Conservation (phyloP, 306 rosid species). For the Purshia tridentata region DNA sequence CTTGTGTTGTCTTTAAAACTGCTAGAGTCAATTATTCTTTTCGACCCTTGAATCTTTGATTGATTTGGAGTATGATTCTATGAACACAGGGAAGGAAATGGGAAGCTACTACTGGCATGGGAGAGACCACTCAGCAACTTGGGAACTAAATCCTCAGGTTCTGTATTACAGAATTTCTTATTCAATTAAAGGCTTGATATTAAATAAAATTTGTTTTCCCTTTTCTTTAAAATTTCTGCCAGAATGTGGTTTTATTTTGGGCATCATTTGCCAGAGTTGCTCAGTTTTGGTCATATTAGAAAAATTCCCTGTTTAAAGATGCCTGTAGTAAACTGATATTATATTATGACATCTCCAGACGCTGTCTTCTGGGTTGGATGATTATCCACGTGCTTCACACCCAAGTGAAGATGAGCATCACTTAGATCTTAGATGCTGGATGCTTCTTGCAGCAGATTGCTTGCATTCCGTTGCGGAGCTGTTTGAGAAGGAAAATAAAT, state of each 20-base stretch:
- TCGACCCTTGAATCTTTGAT: constrained; percentile 18
- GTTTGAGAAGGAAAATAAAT: constrained; percentile 44
- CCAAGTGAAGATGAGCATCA: constrained; percentile 88
- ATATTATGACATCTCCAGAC: constrained; percentile 52
- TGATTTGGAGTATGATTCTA: constrained; percentile 22
- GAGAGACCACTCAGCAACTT: constrained; percentile 60
- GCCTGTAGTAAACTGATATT: constrained; percentile 24
- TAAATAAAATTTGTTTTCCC: background rate
- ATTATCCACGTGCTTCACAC: constrained; percentile 97
- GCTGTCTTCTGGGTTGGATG: constrained; percentile 91
- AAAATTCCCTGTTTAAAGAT: constrained; percentile 18
- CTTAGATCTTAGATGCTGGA: constrained; percentile 94
- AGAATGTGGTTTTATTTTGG: background rate
- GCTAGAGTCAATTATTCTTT: constrained; percentile 6
- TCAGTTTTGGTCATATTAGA: constrained; percentile 9
- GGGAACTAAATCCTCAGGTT: constrained; percentile 83
- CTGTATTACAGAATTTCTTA: constrained; percentile 13
- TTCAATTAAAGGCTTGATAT: background rate
- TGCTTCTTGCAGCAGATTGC: constrained; percentile 93
- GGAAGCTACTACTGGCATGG: constrained; percentile 97
- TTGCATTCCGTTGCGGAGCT: constrained; percentile 69
- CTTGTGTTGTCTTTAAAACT: background rate
- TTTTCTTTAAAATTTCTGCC: background rate
- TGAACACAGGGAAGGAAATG: constrained; percentile 59
- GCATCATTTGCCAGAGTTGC: background rate